These are phyloP conservation scores for Suillus discolor DNA, from an alignment of 768 basidiomycete genomes.

Conservation along the genomic window DNA sequence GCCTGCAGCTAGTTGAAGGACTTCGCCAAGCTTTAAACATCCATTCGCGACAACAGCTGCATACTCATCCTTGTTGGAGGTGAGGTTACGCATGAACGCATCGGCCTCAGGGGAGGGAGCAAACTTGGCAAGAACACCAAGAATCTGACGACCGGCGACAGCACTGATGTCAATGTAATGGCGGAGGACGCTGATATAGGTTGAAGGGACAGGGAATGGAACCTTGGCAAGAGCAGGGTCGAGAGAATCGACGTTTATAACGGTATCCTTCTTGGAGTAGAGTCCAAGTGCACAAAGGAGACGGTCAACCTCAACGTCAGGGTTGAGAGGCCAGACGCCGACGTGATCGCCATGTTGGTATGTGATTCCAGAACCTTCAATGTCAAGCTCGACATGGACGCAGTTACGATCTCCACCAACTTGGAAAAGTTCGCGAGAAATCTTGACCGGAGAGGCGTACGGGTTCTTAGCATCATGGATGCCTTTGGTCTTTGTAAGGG, in stretches of 20 bases:
- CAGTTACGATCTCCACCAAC: conserved; percentile 81
- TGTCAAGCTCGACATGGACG: conserved; percentile 91
- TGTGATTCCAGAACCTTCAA: conserved; percentile 94
- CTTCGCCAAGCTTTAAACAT: conserved; percentile 90
- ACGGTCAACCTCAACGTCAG: conserved; percentile 89
- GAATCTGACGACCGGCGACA: conserved; percentile 91
- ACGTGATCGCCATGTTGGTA: conserved; percentile 99
- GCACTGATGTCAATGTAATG: conserved; percentile 98
- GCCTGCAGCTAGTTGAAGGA: conserved; percentile 88
- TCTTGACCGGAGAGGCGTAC: conserved; percentile 79
- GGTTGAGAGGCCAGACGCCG: conserved; percentile 96
- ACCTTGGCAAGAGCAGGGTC: conserved; percentile 98
- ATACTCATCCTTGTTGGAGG: conserved; percentile 87
- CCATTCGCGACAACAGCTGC: conserved; percentile 72
- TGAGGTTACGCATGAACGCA: conserved; percentile 71
- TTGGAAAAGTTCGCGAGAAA: conserved; percentile 83
- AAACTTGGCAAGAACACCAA: conserved; percentile 84
- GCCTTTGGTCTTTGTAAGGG: conserved; percentile 89
- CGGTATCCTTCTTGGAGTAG: conserved; percentile 73
- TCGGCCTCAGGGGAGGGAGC: conserved; percentile 83
- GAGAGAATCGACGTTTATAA: conserved; percentile 94
- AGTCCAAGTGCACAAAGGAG: conserved; percentile 87
- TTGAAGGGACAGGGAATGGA: conserved; percentile 97
- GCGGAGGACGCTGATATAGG: conserved; percentile 89
- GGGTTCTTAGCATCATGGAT: conserved; percentile 99